phyloP scores from a whole-genome alignment of 139 green algal genomes.

The Pseudopediastrum boryanum region DNA sequence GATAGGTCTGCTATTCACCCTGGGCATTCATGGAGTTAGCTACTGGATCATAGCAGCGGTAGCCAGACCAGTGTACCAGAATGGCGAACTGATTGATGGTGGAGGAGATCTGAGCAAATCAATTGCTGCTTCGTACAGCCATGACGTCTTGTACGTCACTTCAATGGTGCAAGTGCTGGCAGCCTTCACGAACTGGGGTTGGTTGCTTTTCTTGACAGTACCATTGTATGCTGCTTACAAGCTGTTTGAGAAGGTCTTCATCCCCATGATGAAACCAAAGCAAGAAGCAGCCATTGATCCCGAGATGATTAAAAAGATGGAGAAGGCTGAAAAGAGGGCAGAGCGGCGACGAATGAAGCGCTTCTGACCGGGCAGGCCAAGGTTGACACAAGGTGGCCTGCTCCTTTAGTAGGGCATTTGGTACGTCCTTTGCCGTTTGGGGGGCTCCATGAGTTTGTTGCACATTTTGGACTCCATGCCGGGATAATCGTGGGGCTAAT shows the following conservation, averaged over 20 bases:
- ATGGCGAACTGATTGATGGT: constrained; percentile 70
- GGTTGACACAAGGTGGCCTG: too few relatives aligned
- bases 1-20: constrained; percentile 38
- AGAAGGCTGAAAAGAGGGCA: constrained; percentile 45
- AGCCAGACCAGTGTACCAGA: constrained; percentile 54
- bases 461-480: too few relatives aligned
- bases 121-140: constrained; percentile 71
- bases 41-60: constrained; percentile 55
- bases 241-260: constrained; percentile 27
- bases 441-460: too few relatives aligned
- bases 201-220: constrained; percentile 60
- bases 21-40: constrained; percentile 41
- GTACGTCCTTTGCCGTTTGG: too few relatives aligned
- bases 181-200: constrained; percentile 53
- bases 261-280: constrained; percentile 1
- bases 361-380: too few relatives aligned
- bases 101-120: constrained; percentile 71
- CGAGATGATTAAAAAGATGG: background rate
- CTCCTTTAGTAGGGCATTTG: too few relatives aligned
- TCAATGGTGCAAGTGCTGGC: constrained; percentile 62
- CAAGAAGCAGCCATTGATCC: too few relatives aligned
- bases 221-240: constrained; percentile 43
- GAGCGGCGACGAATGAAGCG: constrained; percentile 39
- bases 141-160: constrained; percentile 78
- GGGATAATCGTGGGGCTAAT: too few relatives aligned